Evolutionary conservation across 2,329 filamentous ascomycete species (phyloP).

Genomic region (Gremmenia infestans): DNA sequence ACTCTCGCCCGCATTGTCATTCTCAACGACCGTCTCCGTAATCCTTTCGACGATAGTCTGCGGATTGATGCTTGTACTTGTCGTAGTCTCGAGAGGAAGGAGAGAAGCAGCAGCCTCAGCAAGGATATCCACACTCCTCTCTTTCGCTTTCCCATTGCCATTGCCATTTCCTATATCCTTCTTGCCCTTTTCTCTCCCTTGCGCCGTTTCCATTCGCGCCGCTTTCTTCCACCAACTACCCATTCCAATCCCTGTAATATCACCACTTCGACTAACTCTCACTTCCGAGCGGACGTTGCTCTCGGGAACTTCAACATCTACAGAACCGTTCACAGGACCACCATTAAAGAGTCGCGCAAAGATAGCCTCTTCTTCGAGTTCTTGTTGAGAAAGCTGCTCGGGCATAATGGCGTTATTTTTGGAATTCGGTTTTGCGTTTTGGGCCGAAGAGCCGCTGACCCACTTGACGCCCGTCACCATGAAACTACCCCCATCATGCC

Average conservation of each 20-base stretch:
- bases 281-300: conserved; percentile 3
- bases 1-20: conserved; percentile 6
- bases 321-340: neutral
- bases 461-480: conserved; percentile 78
- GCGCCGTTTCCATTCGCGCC: conserved; percentile 10
- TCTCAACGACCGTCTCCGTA: conserved; percentile 18
- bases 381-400: conserved; percentile 13
- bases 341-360: conserved; percentile 10
- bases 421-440: conserved; percentile 39
- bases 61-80: neutral
- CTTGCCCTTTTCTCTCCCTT: neutral
- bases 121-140: neutral
- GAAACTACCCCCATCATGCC: conserved; percentile 64
- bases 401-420: conserved; percentile 15
- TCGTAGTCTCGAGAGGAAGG: neutral
- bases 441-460: conserved; percentile 63
- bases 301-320: conserved; percentile 13
- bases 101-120: neutral
- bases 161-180: conserved; percentile 1
- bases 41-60: conserved; percentile 12
- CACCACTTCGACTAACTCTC: conserved; percentile 1
- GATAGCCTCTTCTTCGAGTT: conserved; percentile 18
- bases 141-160: neutral
- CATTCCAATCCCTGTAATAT: conserved; percentile 22
- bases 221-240: conserved; percentile 23